A percentile compares a stretch with the other conserved stretches of the same genome.
These are phyloP conservation scores for Olyra latifolia DNA, from an alignment of 176 grass and related monocot species.

Conservation along the genomic window DNA sequence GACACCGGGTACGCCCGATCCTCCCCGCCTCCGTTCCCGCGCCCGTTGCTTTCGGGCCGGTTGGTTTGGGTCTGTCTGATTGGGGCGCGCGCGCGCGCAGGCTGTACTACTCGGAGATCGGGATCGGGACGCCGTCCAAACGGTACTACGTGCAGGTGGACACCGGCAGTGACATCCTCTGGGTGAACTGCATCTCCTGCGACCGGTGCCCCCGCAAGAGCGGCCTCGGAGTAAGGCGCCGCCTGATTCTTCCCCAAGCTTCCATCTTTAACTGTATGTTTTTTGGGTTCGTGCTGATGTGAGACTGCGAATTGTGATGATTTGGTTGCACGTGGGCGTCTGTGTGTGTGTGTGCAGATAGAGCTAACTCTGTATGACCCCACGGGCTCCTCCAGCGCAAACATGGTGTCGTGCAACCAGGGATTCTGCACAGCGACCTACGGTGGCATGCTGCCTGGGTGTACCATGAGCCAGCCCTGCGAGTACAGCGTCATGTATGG, in stretches of 20 bases:
- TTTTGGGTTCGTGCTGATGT: neutral
- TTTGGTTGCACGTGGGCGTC: neutral
- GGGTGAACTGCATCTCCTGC: conserved; percentile 88
- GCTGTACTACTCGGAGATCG: conserved; percentile 85
- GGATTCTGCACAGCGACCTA: conserved; percentile 59
- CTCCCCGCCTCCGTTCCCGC: neutral
- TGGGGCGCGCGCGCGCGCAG: conserved; percentile 22
- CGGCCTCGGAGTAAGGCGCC: conserved; percentile 61
- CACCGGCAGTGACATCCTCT: conserved; percentile 93
- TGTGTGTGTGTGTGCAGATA: conserved; percentile 37
- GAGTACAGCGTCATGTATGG: conserved; percentile 80
- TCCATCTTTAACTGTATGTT: too few species aligned
- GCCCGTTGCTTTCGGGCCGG: neutral
- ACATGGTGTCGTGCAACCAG: conserved; percentile 46
- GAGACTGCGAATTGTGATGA: neutral
- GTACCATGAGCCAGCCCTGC: conserved; percentile 50
- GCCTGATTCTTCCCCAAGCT: too few species aligned
- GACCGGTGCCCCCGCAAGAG: conserved; percentile 68
- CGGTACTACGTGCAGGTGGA: conserved; percentile 85
- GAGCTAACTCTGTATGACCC: conserved; percentile 90
- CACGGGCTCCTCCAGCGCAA: conserved; percentile 52
- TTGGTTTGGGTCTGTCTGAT: neutral
- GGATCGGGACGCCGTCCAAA: conserved; percentile 77
- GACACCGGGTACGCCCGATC: conserved; percentile 50
- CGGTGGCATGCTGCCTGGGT: conserved; percentile 50